phyloP scores from a whole-genome alignment of 2,329 filamentous ascomycete genomes.

The Hymenoscyphus albidus region DNA sequence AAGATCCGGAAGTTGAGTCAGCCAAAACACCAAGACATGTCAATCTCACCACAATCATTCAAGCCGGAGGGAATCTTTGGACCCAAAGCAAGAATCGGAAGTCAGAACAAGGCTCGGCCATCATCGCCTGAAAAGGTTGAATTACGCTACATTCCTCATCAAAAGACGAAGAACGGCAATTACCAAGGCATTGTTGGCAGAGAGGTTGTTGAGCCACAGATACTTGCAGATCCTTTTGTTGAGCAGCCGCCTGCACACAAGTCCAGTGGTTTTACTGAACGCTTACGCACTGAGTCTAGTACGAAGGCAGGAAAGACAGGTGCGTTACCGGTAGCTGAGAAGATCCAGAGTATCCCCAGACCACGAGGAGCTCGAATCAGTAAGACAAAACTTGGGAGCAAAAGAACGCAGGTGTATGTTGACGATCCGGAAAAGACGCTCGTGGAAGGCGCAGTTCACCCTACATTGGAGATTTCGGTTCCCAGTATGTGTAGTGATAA shows the following conservation, averaged over 20 bases:
- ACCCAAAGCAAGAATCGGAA: slow-evolving; percentile 20
- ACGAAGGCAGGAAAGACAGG: neutral
- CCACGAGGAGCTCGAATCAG: neutral
- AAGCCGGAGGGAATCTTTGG: slow-evolving; percentile 19
- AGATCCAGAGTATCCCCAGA: slow-evolving; percentile 1
- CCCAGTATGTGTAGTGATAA: slow-evolving; percentile 21
- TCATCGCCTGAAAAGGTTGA: slow-evolving; percentile 23
- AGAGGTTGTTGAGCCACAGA: slow-evolving; percentile 23
- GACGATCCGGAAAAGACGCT: slow-evolving; percentile 25
- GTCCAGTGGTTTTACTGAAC: slow-evolving; percentile 24
- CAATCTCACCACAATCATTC: neutral
- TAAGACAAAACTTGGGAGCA: neutral
- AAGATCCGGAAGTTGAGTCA: neutral
- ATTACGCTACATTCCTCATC: slow-evolving; percentile 30
- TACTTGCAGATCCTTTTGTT: slow-evolving; percentile 29
- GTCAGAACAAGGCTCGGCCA: slow-evolving; percentile 26
- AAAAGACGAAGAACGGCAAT: slow-evolving; percentile 22
- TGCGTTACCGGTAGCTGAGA: neutral
- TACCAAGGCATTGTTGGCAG: slow-evolving; percentile 27
- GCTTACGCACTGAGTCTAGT: slow-evolving; percentile 14
- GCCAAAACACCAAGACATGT: neutral
- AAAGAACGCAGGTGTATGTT: neutral
- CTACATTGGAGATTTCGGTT: slow-evolving; percentile 1
- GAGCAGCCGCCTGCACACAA: slow-evolving; percentile 13
- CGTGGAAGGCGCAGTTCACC: slow-evolving; percentile 14